Evolutionary conservation across 495 filamentous ascomycete species (phyloP).

Genomic region (Penicillium lividum): DNA sequence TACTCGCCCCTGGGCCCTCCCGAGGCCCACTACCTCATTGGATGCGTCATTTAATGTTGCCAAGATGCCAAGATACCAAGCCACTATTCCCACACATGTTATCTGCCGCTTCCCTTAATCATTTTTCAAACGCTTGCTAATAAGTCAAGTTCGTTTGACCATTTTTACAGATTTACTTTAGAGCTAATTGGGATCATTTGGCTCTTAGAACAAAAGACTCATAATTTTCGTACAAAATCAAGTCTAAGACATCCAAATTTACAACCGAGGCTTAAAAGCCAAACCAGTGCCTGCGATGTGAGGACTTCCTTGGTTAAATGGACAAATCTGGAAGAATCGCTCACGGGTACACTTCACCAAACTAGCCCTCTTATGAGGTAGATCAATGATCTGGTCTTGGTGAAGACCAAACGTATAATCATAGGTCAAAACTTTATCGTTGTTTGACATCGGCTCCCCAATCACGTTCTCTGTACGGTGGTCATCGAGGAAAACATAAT

Average conservation of each 20-base stretch:
- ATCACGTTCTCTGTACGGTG: constrained; percentile 60
- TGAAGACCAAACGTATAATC: constrained; percentile 61
- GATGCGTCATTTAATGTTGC: not conserved
- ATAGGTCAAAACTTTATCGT: constrained; percentile 58
- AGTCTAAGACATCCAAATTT: not conserved
- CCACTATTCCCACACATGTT: not conserved
- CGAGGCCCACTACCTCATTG: not conserved
- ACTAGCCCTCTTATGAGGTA: constrained; percentile 61
- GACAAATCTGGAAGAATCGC: constrained; percentile 63
- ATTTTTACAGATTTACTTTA: not conserved
- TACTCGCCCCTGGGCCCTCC: too few species aligned
- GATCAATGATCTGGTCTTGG: constrained; percentile 60
- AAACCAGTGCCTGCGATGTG: constrained; percentile 23
- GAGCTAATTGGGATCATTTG: not conserved
- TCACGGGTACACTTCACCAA: constrained; percentile 57
- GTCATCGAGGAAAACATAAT: constrained; percentile 66
- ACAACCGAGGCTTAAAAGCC: constrained; percentile 19
- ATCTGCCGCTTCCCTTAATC: not conserved
- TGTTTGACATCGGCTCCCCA: constrained; percentile 61
- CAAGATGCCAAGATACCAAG: not conserved
- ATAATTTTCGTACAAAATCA: not conserved
- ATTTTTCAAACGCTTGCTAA: not conserved
- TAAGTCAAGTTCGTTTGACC: not conserved
- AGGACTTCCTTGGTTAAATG: constrained; percentile 36
- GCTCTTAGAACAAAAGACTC: not conserved